A percentile compares a stretch with the other conserved stretches of the same genome.
Conservation (phyloP, 2,329 filamentous ascomycete genomes). For the Fusarium sp. region DNA sequence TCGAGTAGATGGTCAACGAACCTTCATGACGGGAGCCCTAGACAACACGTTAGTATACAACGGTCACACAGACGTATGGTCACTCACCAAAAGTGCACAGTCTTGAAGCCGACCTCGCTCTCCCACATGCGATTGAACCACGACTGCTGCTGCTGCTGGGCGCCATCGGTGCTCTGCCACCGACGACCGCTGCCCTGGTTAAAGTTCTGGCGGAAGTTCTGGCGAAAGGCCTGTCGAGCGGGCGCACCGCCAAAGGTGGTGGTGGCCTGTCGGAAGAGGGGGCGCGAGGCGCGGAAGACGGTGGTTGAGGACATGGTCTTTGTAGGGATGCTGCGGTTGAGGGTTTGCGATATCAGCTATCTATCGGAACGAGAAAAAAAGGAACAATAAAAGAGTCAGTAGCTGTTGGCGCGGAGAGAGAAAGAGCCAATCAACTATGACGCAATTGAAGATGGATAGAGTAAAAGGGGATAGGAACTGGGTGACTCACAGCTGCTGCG, state of each 20-base stretch:
- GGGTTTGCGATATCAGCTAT: conserved; percentile 12
- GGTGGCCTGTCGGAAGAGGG: conserved; percentile 66
- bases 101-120: conserved; percentile 86
- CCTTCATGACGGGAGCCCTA: conserved; percentile 94
- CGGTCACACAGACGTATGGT: not conserved
- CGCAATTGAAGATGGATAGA: conserved; percentile 2
- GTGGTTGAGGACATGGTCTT: conserved; percentile 58
- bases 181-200: conserved; percentile 59
- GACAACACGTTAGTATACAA: conserved; percentile 34
- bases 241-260: conserved; percentile 63
- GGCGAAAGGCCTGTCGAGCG: conserved; percentile 66
- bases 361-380: not conserved
- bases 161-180: conserved; percentile 76
- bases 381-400: conserved; percentile 2
- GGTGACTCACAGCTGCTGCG: conserved; percentile 18
- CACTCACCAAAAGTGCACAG: conserved; percentile 95
- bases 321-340: not conserved
- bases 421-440: not conserved
- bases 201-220: conserved; percentile 56
- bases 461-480: not conserved
- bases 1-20: conserved; percentile 43
- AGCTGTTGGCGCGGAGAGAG: not conserved
- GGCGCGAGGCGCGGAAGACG: conserved; percentile 67
- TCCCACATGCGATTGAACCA: conserved; percentile 86
- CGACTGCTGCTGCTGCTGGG: conserved; percentile 54